Percentiles rank a stretch among this genome's conserved stretches.
Evolutionary conservation across 164 flowering plant genomes (phyloP).

Genomic region (Tetrastigma voinierianum): DNA sequence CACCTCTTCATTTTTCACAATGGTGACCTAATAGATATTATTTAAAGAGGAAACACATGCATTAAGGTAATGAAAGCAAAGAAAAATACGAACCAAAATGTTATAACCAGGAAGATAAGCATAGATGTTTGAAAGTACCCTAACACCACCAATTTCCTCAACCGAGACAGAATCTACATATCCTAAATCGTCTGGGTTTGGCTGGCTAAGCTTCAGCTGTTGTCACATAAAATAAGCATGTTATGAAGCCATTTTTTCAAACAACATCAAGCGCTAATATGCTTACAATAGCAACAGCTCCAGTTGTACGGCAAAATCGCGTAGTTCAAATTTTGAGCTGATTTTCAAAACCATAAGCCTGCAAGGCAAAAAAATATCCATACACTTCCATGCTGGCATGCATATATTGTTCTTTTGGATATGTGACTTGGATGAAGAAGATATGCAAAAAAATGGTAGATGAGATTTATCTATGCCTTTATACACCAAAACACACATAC

Average conservation of each 20-base stretch:
- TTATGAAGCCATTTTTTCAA: conserved; percentile 1
- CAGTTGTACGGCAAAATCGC: conserved; percentile 97
- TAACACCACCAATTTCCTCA: conserved; percentile 90
- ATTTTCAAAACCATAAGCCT: conserved; percentile 96
- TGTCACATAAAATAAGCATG: neutral
- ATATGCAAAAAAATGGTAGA: too few relatives aligned
- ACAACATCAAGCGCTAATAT: neutral
- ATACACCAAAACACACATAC: too few relatives aligned
- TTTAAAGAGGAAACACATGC: neutral
- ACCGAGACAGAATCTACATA: conserved; percentile 87
- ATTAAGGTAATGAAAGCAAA: neutral
- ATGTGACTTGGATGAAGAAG: too few relatives aligned
- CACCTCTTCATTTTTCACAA: conserved; percentile 90
- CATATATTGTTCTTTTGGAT: too few relatives aligned
- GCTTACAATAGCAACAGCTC: conserved; percentile 76
- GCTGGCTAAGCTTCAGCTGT: conserved; percentile 91
- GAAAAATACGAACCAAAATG: neutral
- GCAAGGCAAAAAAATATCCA: conserved; percentile 20
- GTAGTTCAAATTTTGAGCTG: conserved; percentile 89
- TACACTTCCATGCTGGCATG: too few relatives aligned
- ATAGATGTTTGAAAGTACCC: conserved; percentile 41
- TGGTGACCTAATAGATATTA: conserved; percentile 55
- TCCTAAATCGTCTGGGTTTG: conserved; percentile 87
- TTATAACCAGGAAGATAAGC: neutral
- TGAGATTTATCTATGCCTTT: too few relatives aligned